Percentiles rank a stretch among this genome's conserved stretches.
These are phyloP conservation scores for Straminergon stramineum DNA, from an alignment of 225 moss, liverwort and hornwort genomes.

Conservation along the genomic window DNA sequence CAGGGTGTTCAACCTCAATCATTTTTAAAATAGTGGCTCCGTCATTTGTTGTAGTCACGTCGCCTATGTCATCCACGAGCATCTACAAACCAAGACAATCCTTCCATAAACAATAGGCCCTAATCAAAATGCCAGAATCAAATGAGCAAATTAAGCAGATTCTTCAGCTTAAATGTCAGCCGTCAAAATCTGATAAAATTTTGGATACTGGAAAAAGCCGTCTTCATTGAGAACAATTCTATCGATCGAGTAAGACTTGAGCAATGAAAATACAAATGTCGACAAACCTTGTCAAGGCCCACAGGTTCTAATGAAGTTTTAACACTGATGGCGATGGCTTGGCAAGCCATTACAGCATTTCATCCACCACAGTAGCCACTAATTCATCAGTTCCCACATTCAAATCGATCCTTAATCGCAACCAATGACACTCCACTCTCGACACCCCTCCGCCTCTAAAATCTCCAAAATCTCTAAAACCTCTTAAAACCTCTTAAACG, in stretches of 20 bases:
- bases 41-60: conserved; percentile 83
- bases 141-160: neutral
- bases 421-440: neutral
- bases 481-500: neutral
- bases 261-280: neutral
- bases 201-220: neutral
- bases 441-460: neutral
- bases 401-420: neutral
- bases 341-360: conserved; percentile 65
- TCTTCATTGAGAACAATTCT: neutral
- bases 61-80: conserved; percentile 88
- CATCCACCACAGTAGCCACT: neutral
- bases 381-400: neutral
- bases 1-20: conserved; percentile 89
- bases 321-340: conserved; percentile 88
- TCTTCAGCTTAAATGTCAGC: neutral
- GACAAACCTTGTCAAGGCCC: conserved; percentile 73
- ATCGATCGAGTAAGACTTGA: neutral
- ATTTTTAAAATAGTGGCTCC: conserved; percentile 74
- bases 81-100: conserved; percentile 38
- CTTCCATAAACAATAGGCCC: neutral
- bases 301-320: conserved; percentile 87
- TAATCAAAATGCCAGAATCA: neutral
- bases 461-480: neutral
- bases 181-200: neutral